Conservation (phyloP, 495 filamentous ascomycete species). For the Aspergillus conjunctus region DNA sequence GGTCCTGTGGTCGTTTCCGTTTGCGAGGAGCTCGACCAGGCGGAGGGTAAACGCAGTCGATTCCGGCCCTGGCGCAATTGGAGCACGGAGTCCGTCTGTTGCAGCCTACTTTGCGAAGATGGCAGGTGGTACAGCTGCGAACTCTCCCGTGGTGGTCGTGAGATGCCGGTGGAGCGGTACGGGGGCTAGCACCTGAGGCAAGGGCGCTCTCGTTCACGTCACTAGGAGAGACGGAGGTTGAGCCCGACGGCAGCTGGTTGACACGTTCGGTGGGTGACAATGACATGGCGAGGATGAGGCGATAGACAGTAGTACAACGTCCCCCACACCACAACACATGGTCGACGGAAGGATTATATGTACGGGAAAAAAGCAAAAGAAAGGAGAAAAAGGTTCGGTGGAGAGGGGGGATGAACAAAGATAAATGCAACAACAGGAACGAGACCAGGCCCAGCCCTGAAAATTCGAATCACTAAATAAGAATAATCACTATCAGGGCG, state of each 20-base stretch:
- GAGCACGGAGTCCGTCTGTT: conserved; percentile 83
- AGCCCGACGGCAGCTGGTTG: conserved; percentile 1
- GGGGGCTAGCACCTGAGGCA: conserved; percentile 15
- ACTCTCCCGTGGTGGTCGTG: conserved; percentile 46
- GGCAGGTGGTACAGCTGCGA: conserved; percentile 82
- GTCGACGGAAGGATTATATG: conserved; percentile 1
- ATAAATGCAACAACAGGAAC: conserved; percentile 1
- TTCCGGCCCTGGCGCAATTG: conserved; percentile 77
- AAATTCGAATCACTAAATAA: background rate
- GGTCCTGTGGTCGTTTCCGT: conserved; percentile 66
- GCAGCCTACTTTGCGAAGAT: conserved; percentile 82
- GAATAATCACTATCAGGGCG: background rate
- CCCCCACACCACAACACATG: conserved; percentile 17
- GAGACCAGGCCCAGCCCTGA: background rate
- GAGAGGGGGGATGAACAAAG: background rate
- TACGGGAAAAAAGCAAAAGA: background rate
- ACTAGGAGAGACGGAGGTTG: background rate
- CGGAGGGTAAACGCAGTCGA: conserved; percentile 81
- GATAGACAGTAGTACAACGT: background rate
- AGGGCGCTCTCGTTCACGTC: conserved; percentile 25
- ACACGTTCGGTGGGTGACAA: conserved; percentile 22
- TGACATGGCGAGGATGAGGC: conserved; percentile 33
- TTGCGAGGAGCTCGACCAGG: conserved; percentile 78
- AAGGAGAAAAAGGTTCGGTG: background rate
- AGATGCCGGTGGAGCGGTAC: conserved; percentile 6